Base-by-base conservation (phyloP, 2,329 filamentous ascomycete species). In the Arthrobotrys pseudoclavata region DNA sequence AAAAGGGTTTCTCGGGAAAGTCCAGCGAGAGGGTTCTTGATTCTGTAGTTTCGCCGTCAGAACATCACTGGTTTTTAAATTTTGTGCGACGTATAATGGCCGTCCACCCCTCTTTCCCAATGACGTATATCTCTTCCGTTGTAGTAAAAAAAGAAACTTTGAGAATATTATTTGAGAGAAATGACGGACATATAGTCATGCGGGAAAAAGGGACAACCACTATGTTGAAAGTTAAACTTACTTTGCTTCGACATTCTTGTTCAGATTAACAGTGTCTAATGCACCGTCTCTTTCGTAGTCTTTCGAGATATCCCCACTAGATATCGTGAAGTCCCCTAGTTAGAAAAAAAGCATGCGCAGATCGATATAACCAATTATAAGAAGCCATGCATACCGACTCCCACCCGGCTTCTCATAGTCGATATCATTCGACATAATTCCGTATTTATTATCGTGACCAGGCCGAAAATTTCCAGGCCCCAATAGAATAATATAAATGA, bases 21-120 rank as follows among this genome's bases (percentile, higher is more conserved):
- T 42, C 88, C 88, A 29, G 86, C 85, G 2, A 91, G 84, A 31
- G 87, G 87, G 79, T 89, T 89, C 63, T 85, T 84, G 81, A 89
- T 86, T 79, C 87, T 88, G 20, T 63, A 40, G 31, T 67, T 29
- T 26, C 12, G n/a, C 52, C 12, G 20, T 47, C 24, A 18, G 40
- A 26, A 31, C n/a, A 18, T 13, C 12, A 40, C 34, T 42, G 10
- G 2, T 12, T 12, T 15, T n/a, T 42, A n/a, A 1, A 7, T 22
- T 20, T 48, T 45, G 52, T 74, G 42, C 37, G 6, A 74, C 63
- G 13, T 45, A 52, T 15, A 48, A 37, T 42, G 18, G 53, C 10
- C 10, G 10, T 20, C n/a, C 6, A 7, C 37, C 20, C 15, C 47
- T 47, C 31, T 12, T 20, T 29, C 13, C 20, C 18, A 31, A 63